Conservation (phyloP, 805 yeast species). For the Ogataea corticis region DNA sequence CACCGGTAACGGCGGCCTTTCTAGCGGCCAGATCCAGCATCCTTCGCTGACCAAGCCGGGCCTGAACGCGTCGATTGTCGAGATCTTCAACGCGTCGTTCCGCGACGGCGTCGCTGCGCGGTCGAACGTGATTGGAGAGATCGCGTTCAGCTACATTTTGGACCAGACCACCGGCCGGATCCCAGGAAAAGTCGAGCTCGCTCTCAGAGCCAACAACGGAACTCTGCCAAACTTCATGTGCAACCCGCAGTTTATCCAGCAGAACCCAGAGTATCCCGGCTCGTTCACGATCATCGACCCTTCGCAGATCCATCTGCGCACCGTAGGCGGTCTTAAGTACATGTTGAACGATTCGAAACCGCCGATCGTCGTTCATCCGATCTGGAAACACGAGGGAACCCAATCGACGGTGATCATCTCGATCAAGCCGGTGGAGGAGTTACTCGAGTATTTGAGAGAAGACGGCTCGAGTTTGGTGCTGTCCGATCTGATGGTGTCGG, state of each 20-base stretch:
- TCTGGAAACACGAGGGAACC: constrained; percentile 84
- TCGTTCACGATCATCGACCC: constrained; percentile 47
- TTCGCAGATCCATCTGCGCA: constrained; percentile 54
- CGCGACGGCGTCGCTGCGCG: constrained; percentile 62
- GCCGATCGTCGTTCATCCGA: constrained; percentile 75
- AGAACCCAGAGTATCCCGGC: constrained; percentile 28
- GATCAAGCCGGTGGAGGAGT: constrained; percentile 54
- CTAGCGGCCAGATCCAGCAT: constrained; percentile 45
- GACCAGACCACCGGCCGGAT: constrained; percentile 32
- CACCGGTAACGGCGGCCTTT: constrained; percentile 35
- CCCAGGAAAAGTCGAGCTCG: constrained; percentile 44
- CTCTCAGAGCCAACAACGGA: constrained; percentile 41
- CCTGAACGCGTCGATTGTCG: constrained; percentile 82
- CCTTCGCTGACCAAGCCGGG: constrained; percentile 58
- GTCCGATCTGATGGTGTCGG: constrained; percentile 61
- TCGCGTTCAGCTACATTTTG: constrained; percentile 70
- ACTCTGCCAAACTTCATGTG: constrained; percentile 48
- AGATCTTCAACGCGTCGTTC: constrained; percentile 72
- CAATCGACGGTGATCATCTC: constrained; percentile 86
- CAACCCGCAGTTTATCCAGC: constrained; percentile 54
- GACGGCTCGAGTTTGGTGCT: constrained; percentile 41
- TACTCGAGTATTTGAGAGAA: constrained; percentile 33
- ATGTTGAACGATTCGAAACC: constrained; percentile 51
- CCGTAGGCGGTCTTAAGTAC: constrained; percentile 82
- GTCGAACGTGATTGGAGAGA: constrained; percentile 77